A percentile compares a stretch with the other conserved stretches of the same genome.
Evolutionary conservation across 257 asterid species (phyloP).

Genomic region (Fraxinus americana): DNA sequence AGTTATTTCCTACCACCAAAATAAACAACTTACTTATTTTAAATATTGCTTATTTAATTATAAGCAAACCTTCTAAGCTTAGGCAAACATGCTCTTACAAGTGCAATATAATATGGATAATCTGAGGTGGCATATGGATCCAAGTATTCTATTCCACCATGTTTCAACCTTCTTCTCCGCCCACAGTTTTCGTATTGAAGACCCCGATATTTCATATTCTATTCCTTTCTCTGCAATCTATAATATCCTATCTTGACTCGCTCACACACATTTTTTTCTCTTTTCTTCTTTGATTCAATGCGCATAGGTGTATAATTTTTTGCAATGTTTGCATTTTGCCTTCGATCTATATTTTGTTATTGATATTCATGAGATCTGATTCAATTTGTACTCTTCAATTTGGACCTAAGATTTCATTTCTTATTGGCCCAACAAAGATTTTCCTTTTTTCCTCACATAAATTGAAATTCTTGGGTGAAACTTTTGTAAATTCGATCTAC

Average conservation of each 20-base stretch:
- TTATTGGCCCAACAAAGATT: neutral
- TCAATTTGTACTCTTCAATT: neutral
- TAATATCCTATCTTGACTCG: slow-evolving; percentile 11
- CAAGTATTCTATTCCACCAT: slow-evolving; percentile 24
- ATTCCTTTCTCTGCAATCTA: slow-evolving; percentile 8
- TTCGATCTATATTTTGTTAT: neutral
- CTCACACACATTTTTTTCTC: neutral
- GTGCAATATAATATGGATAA: slow-evolving; percentile 22
- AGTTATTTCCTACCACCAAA: neutral
- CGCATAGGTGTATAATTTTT: neutral
- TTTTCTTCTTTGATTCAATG: neutral
- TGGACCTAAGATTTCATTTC: neutral
- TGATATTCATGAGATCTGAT: slow-evolving; percentile 26
- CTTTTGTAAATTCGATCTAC: slow-evolving; percentile 13
- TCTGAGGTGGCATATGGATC: slow-evolving; percentile 43
- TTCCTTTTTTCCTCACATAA: neutral
- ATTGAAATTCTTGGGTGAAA: neutral
- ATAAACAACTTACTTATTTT: neutral
- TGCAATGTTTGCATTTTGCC: slow-evolving; percentile 6
- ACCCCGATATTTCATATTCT: neutral
- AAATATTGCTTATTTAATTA: neutral
- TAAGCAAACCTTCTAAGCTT: neutral
- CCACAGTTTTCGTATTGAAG: slow-evolving; percentile 39
- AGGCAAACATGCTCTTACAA: neutral
- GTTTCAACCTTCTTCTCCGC: slow-evolving; percentile 50